A percentile compares a stretch with the other conserved stretches of the same genome.
Conservation (phyloP, 208 protist genomes). For the Zelonia costaricensis region DNA sequence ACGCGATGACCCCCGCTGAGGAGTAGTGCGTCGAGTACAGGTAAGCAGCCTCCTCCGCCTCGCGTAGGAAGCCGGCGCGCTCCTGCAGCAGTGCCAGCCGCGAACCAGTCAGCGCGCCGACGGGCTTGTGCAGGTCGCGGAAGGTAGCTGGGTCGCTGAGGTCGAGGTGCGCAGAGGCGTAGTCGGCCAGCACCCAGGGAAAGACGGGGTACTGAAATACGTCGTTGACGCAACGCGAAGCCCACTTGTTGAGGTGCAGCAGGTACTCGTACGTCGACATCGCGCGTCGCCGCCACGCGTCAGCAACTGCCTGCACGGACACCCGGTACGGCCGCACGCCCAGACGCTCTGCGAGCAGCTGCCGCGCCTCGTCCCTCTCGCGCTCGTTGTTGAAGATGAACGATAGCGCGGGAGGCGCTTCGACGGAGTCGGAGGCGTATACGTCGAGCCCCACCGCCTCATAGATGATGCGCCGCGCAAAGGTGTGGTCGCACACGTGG, state of each 20-base stretch:
- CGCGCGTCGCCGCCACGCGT: constrained; percentile 35
- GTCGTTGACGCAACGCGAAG: constrained; percentile 47
- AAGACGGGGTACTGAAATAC: constrained; percentile 92
- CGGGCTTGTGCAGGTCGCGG: constrained; percentile 92
- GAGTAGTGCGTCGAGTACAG: constrained; percentile 97
- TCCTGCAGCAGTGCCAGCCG: constrained; percentile 66
- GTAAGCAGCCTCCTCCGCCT: constrained; percentile 42
- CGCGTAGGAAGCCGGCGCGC: constrained; percentile 34
- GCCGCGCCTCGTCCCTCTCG: constrained; percentile 29
- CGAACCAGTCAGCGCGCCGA: constrained; percentile 84
- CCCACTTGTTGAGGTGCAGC: constrained; percentile 48
- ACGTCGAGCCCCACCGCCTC: constrained; percentile 49
- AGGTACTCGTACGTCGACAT: constrained; percentile 69
- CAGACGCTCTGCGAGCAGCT: constrained; percentile 18
- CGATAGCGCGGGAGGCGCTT: constrained; percentile 30
- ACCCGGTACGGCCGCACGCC: constrained; percentile 17
- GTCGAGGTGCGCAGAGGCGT: constrained; percentile 66
- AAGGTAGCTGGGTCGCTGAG: constrained; percentile 53
- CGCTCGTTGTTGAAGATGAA: constrained; percentile 25
- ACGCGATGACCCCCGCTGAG: constrained; percentile 93
- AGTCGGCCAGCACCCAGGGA: constrained; percentile 94
- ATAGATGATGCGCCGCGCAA: constrained; percentile 41
- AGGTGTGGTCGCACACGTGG: constrained; percentile 23
- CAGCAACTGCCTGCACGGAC: constrained; percentile 10
- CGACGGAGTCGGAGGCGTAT: constrained; percentile 13